Percentiles rank a stretch among this genome's conserved stretches.
Evolutionary conservation across 805 yeast genomes (phyloP).

Genomic region (Hanseniaspora clermontiae): DNA sequence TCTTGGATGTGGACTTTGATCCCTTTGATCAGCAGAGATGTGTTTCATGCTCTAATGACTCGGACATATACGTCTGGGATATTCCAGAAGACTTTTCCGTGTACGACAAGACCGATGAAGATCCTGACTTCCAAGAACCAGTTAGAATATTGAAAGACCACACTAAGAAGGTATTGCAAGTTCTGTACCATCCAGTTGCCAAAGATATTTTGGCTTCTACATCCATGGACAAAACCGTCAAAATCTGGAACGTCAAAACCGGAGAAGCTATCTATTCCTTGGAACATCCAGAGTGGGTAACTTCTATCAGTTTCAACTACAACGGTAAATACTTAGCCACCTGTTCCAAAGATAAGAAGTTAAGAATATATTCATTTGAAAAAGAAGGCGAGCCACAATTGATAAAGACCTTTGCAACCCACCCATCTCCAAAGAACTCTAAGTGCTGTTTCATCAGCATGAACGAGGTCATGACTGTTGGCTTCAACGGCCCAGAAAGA

Average conservation of each 20-base stretch:
- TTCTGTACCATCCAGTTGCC: constrained; percentile 80
- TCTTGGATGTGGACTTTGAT: constrained; percentile 87
- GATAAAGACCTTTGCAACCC: constrained; percentile 76
- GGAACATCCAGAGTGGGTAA: constrained; percentile 78
- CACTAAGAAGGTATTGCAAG: constrained; percentile 84
- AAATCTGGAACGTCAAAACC: constrained; percentile 75
- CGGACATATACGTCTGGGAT: constrained; percentile 72
- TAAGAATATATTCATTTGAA: constrained; percentile 86
- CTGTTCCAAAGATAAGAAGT: constrained; percentile 76
- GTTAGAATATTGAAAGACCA: constrained; percentile 68
- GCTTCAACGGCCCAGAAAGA: constrained; percentile 85
- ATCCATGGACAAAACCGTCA: constrained; percentile 81
- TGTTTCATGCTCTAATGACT: constrained; percentile 73
- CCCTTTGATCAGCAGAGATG: constrained; percentile 71
- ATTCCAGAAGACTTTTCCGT: constrained; percentile 74
- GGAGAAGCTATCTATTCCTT: constrained; percentile 61
- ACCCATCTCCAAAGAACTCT: constrained; percentile 81
- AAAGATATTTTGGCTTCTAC: constrained; percentile 76
- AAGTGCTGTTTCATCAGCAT: constrained; percentile 87
- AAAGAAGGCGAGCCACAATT: constrained; percentile 41
- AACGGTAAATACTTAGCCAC: constrained; percentile 82
- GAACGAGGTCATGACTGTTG: constrained; percentile 77
- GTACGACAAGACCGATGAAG: constrained; percentile 45
- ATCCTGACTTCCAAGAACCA: constrained; percentile 39
- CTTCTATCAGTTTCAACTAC: constrained; percentile 84